A percentile compares a stretch with the other conserved stretches of the same genome.
Conservation (phyloP, 2,329 filamentous ascomycete genomes). For the Anisogramma anomala region DNA sequence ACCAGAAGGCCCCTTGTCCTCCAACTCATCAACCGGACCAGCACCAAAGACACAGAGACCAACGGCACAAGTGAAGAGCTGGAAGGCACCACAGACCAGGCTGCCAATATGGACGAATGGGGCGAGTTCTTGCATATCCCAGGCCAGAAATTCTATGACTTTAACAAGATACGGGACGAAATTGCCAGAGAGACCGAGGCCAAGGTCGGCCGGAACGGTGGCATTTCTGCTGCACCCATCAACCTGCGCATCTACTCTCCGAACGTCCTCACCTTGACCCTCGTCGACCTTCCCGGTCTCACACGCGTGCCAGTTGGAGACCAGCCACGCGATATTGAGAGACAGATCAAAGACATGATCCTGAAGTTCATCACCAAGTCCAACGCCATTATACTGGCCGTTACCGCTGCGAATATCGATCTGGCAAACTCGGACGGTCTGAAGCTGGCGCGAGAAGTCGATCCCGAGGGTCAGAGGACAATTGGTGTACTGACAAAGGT, state of each 20-base stretch:
- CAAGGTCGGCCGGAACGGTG: slow-evolving; percentile 78
- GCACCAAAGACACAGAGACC: slow-evolving; percentile 42
- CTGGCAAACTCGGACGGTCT: slow-evolving; percentile 96
- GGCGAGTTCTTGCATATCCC: slow-evolving; percentile 95
- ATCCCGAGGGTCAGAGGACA: slow-evolving; percentile 84
- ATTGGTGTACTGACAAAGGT: slow-evolving; percentile 96
- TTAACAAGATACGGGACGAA: slow-evolving; percentile 96
- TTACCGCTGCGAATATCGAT: slow-evolving; percentile 95
- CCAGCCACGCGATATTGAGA: slow-evolving; percentile 95
- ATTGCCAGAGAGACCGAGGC: slow-evolving; percentile 70
- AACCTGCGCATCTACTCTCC: slow-evolving; percentile 98
- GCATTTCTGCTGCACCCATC: slow-evolving; percentile 94
- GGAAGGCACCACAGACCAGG: slow-evolving; percentile 61
- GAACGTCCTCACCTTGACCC: slow-evolving; percentile 86
- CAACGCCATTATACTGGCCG: slow-evolving; percentile 93
- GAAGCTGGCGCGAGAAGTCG: slow-evolving; percentile 93
- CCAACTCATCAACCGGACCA: slow-evolving; percentile 82
- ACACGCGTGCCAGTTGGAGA: slow-evolving; percentile 98
- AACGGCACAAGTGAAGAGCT: slow-evolving; percentile 65
- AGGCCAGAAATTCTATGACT: slow-evolving; percentile 79
- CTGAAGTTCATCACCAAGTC: slow-evolving; percentile 98
- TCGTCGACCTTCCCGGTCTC: slow-evolving; percentile 89
- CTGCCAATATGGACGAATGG: slow-evolving; percentile 84
- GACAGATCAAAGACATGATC: slow-evolving; percentile 92
- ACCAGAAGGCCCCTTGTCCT: slow-evolving; percentile 92